Conservation (phyloP, 257 asterid species). For the Solanum gandarillasii region DNA sequence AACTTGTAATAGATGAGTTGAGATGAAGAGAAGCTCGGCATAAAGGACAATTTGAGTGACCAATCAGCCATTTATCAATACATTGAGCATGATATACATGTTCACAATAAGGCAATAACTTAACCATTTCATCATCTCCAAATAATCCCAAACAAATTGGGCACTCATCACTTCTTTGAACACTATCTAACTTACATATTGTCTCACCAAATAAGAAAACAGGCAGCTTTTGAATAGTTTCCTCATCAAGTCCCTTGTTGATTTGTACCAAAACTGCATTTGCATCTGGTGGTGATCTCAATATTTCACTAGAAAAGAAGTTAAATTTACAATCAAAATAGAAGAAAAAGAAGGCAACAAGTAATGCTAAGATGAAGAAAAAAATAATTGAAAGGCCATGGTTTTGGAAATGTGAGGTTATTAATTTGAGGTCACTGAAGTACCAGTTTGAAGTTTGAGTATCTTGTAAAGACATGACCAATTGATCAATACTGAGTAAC, state of each 20-base stretch:
- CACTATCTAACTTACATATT: not conserved
- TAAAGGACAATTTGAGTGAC: conserved; percentile 12
- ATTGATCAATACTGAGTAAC: not conserved
- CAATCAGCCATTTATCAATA: conserved; percentile 13
- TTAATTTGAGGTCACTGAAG: not conserved
- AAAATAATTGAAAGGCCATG: not conserved
- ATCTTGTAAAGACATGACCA: not conserved
- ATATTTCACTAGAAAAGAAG: not conserved
- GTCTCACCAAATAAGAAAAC: not conserved
- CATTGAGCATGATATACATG: conserved; percentile 16
- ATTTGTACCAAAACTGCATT: not conserved
- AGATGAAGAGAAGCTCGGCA: conserved; percentile 12
- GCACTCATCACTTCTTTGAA: conserved; percentile 8
- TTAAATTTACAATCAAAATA: not conserved
- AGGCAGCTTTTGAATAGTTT: conserved; percentile 10
- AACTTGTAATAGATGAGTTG: not conserved
- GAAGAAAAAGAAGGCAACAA: conserved; percentile 2
- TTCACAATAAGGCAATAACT: conserved; percentile 8
- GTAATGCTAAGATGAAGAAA: not conserved
- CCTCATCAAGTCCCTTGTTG: conserved; percentile 10
- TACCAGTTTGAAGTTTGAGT: not conserved
- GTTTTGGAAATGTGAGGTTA: not conserved
- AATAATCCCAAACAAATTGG: conserved; percentile 16
- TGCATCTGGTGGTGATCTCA: not conserved
- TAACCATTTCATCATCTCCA: conserved; percentile 9